Conservation (phyloP, 257 asterid genomes). For the Osmanthus fragrans region DNA sequence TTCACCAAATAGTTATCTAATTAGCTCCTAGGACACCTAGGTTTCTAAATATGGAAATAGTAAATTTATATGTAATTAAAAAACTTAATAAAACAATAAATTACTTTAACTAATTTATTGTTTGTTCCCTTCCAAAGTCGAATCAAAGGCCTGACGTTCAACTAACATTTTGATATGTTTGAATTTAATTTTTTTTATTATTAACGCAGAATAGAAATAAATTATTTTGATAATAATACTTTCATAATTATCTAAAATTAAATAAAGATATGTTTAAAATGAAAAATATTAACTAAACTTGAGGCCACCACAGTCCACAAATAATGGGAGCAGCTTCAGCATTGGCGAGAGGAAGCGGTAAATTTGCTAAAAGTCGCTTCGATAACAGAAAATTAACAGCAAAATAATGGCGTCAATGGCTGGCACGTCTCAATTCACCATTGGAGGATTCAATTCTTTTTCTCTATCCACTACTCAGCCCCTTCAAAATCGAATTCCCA, state of each 20-base stretch:
- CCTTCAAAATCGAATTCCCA: conserved; percentile 20
- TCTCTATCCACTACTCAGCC: conserved; percentile 24
- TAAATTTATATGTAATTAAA: too few relatives aligned
- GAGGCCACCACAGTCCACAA: not conserved
- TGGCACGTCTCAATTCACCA: conserved; percentile 12
- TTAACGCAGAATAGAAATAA: too few relatives aligned
- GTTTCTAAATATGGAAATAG: too few relatives aligned
- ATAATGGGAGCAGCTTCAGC: not conserved
- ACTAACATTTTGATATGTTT: too few relatives aligned
- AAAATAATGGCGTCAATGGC: conserved; percentile 43
- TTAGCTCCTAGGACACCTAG: too few relatives aligned
- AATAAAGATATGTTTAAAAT: not conserved
- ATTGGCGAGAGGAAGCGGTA: not conserved
- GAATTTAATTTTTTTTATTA: too few relatives aligned
- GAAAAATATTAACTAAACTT: not conserved
- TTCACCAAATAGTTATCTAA: too few relatives aligned
- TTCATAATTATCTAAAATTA: not conserved
- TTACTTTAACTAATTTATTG: too few relatives aligned
- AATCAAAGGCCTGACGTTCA: too few relatives aligned
- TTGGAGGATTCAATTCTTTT: conserved; percentile 29
- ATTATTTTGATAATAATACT: not conserved
- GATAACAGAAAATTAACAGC: not conserved
- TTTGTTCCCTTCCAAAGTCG: too few relatives aligned
- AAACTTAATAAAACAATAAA: too few relatives aligned
- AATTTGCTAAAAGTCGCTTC: not conserved